Conservation (phyloP, 768 basidiomycete genomes). For the Pleurotus eryngii region DNA sequence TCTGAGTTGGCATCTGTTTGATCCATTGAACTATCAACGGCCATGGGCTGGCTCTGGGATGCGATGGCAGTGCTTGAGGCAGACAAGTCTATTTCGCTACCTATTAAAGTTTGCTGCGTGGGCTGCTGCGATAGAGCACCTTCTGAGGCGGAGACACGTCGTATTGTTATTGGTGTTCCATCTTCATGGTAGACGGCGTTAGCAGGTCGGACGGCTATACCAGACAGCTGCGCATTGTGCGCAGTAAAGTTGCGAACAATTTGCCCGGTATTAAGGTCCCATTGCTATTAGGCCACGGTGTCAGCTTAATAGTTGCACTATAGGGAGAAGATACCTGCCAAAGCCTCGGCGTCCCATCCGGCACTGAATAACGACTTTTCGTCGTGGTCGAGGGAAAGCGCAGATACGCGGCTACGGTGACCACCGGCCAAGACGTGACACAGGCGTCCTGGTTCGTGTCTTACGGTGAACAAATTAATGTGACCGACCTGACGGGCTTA, state of each 20-base stretch:
- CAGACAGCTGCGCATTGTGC: slow-evolving; percentile 83
- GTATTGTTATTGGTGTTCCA: slow-evolving; percentile 14
- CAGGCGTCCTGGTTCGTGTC: slow-evolving; percentile 85
- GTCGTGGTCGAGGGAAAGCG: slow-evolving; percentile 74
- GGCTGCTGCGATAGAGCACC: background rate
- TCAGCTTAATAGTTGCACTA: slow-evolving; percentile 11
- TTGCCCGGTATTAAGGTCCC: slow-evolving; percentile 94
- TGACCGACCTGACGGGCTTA: slow-evolving; percentile 62
- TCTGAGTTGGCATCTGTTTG: slow-evolving; percentile 61
- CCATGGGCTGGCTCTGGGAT: slow-evolving; percentile 5
- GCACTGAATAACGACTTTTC: slow-evolving; percentile 88
- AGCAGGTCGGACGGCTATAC: slow-evolving; percentile 73
- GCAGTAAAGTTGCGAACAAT: slow-evolving; percentile 71
- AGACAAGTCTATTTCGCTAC: slow-evolving; percentile 9
- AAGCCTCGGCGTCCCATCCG: slow-evolving; percentile 90
- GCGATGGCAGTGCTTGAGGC: slow-evolving; percentile 13
- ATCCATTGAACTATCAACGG: slow-evolving; percentile 1
- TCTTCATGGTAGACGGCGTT: slow-evolving; percentile 31
- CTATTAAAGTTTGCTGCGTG: slow-evolving; percentile 14
- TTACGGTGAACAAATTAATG: slow-evolving; percentile 89
- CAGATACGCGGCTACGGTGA: slow-evolving; percentile 81
- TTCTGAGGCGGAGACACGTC: background rate
- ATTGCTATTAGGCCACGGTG: slow-evolving; percentile 59
- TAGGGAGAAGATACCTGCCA: slow-evolving; percentile 46
- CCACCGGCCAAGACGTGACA: slow-evolving; percentile 64